Base-by-base conservation (phyloP, 495 filamentous ascomycete genomes). In the Pseudoneurospora amorphoporcata region DNA sequence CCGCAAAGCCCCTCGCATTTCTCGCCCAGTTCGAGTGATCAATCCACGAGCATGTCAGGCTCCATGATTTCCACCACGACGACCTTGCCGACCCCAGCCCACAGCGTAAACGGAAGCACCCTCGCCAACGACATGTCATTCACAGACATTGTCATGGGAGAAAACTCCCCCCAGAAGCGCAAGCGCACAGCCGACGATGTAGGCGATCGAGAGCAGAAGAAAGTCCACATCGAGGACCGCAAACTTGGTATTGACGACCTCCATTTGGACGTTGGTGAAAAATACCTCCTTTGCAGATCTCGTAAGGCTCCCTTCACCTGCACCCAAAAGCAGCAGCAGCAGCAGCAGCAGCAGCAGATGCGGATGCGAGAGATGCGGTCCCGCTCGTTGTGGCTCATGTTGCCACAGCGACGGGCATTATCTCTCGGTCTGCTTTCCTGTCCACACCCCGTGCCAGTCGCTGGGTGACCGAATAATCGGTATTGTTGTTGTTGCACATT, bases 261-360 rank as follows among this genome's bases (percentile, higher is more conserved):
- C 69, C 86, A 87, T 76, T 73, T 84, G 74, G 84, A 88, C 80
- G 86, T 88, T 71, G 87, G 86, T 78, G 78, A 83, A 73, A 87
- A 86, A 82, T 88, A 88, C 81, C 83, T 87, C 72, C 82, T 88
- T 82, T 87, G 84, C 83, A 86, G 82, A 84, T 86, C 83, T 86
- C 85, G 86, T 88, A 88, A 87, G 86, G 77, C 83, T 85, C 84
- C 84, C 85, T 83, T 80, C 75, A 73, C 73, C 70, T 77, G 70
- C 74, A 69, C 39, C 53, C 23, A 32, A 72, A 53, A 68, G 38
- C 70, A 73, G 53, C 68, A 45, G 45, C 41, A 70, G 40, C 42
- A 42, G 47, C 53, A 68, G 68, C 39, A 37, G 58, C 42, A 32
- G 69, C 29, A 61, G 23, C 23, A 23, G 23, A 23, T 23, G 23